Base-by-base conservation (phyloP, 306 rosid species). In the Sindora glabra region DNA sequence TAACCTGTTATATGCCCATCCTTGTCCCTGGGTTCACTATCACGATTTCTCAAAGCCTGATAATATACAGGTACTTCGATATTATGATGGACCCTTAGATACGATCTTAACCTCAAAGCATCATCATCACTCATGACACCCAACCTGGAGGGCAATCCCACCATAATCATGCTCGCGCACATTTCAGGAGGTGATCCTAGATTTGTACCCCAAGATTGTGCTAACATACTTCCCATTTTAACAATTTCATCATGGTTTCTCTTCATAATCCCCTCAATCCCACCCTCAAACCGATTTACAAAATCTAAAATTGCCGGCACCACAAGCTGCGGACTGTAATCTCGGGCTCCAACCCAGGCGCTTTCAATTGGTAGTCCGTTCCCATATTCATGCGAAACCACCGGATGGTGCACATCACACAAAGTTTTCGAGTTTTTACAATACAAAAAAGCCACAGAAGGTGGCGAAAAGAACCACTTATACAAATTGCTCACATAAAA, bases 101-200 rank as follows among this genome's bases (percentile, higher is more conserved):
- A 65, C 2, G 77, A 61, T 62, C 90, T 81, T 62, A 84, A 70
- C 65, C 74, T 72, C 45, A 62, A 38, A 0, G 84, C 84, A 65
- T 84, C 82, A 17, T 84, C 80, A 7, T 75, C 86, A 59, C 74
- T 65, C 36, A 21, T 58, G 45, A 84, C 71, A 27, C 80, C 2
- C 2, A 84, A 60, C 65, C 63, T 69, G 14, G 86, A 77, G 27
- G 90, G 90, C 74, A 84, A 75, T 8, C 80, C 90, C 19, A 84
- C 82, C 86, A 84, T 84, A 21, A 80, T 69, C 90, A 80, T 84
- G 58, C 80, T 72, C 0, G 84, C 78, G 18, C 90, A 84, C 90
- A 77, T 74, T 16, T 74, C 77, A 36, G 80, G 82, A 0, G 86
- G 77, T 15, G 84, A 80, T 6, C 90, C 90, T 0, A 83, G 67